Evolutionary conservation across 139 green algal species (phyloP).

Genomic region (Astrephomene gubernaculifera): DNA sequence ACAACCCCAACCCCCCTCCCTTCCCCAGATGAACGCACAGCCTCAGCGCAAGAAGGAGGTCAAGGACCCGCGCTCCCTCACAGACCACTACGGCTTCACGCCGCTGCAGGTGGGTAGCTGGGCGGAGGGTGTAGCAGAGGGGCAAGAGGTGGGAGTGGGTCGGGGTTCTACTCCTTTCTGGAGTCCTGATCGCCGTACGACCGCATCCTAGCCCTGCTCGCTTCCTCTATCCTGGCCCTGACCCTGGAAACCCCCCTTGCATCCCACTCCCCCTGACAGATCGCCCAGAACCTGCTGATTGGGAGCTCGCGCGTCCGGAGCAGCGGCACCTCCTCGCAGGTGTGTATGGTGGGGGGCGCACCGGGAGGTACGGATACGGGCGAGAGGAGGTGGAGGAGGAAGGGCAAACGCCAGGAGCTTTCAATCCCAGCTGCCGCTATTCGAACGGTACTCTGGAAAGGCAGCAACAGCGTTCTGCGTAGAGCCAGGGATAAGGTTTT

Average conservation of each 20-base stretch:
- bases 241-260: neutral
- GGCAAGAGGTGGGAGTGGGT: neutral
- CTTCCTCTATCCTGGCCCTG: neutral
- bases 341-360: no score
- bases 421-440: no score
- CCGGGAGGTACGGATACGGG: no score
- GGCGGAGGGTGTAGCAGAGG: neutral
- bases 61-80: slow-evolving; percentile 33
- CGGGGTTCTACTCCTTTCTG: no score
- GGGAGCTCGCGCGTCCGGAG: neutral
- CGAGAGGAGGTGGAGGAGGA: no score
- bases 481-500: no score
- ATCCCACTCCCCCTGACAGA: neutral
- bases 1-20: neutral
- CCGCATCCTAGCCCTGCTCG: neutral
- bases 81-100: slow-evolving; percentile 41
- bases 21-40: slow-evolving; percentile 40
- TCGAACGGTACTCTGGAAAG: no score
- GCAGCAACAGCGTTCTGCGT: no score
- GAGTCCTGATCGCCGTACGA: neutral
- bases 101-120: slow-evolving; percentile 30
- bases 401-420: no score
- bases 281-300: slow-evolving; percentile 40
- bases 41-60: slow-evolving; percentile 39
- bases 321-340: neutral